Base-by-base conservation (phyloP, 176 grass and related monocot genomes). In the Paspalum vaginatum region DNA sequence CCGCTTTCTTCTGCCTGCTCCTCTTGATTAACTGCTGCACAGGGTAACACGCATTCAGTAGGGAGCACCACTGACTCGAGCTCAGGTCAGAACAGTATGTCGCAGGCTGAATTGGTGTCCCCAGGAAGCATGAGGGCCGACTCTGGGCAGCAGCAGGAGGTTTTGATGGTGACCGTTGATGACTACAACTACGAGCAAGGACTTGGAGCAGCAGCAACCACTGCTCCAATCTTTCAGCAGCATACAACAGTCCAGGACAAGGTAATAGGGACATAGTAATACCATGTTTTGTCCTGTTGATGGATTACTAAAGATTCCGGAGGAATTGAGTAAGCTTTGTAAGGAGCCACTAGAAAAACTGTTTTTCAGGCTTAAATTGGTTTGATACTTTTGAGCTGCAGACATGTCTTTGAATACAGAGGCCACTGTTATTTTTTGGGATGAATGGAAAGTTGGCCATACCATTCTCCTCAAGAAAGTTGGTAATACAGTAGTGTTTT, bases 1-100 rank as follows among this genome's bases (percentile, higher is more conserved):
- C 77, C 87, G 54, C 42, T 76, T 86, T 73, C 59, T 11, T 73
- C 86, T 83, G 66, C 53, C 74, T 64, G 68, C 72, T 66, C 57
- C 72, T 62, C 80, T 77, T 88, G 79, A 76, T 89, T 80, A 65
- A 82, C 86, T 78, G 74, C 60, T 89, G 80, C 77, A 51, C 84
- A 93, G 88, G 83, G 63, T 50, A 91, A 82, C 78, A 90, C 81
- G 22, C 85, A 87, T 81, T 91, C 92, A 77, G 89, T 84, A 85
- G 89, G 83, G 71, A 98, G 92, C 88, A 95, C 83, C 76, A 81
- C 86, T 82, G 96, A 91, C 37, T 89, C 88, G 60, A 88, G 88
- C 75, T 99, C 92, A 87, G 96, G 83, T 22, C 91, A 90, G 67
- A 85, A 91, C 75, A 82, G 84, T 84, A 79, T 77, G 70, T 84